Evolutionary conservation across 2,329 filamentous ascomycete species (phyloP).

Genomic region (Clonostachys rhizophaga): DNA sequence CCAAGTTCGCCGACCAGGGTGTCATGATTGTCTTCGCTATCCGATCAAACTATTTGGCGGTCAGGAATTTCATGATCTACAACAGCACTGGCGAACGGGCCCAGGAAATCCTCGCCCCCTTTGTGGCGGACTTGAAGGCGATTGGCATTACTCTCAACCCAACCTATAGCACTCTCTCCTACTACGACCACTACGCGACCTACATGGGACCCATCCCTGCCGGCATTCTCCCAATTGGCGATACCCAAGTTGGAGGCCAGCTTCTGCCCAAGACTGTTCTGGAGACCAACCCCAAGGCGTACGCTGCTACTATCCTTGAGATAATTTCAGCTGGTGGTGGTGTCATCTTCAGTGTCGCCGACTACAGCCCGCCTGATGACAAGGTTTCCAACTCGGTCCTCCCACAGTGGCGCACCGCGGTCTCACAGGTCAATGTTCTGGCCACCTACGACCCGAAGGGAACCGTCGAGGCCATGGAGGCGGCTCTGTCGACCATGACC

Average conservation of each 20-base stretch:
- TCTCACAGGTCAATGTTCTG: constrained; percentile 21
- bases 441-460: constrained; percentile 11
- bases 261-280: constrained; percentile 11
- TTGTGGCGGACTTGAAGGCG: constrained; percentile 18
- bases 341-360: constrained; percentile 19
- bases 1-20: constrained; percentile 38
- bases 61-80: constrained; percentile 39
- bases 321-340: constrained; percentile 12
- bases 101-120: constrained; percentile 31
- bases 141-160: constrained; percentile 16
- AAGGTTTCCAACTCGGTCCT: constrained; percentile 27
- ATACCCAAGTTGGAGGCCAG: constrained; percentile 15
- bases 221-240: constrained; percentile 13
- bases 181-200: constrained; percentile 15
- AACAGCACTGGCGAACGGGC: constrained; percentile 31
- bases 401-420: constrained; percentile 26
- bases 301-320: not conserved
- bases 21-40: constrained; percentile 39
- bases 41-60: constrained; percentile 30
- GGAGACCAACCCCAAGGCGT: not conserved
- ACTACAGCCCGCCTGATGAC: constrained; percentile 12
- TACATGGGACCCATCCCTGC: constrained; percentile 13
- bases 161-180: constrained; percentile 18
- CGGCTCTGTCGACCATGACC: constrained; percentile 17
- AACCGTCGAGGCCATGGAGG: constrained; percentile 13